Percentiles rank a stretch among this genome's conserved stretches.
phyloP scores from a whole-genome alignment of 1,284 basidiomycete genomes.

The Tylopilus orsonianus region DNA sequence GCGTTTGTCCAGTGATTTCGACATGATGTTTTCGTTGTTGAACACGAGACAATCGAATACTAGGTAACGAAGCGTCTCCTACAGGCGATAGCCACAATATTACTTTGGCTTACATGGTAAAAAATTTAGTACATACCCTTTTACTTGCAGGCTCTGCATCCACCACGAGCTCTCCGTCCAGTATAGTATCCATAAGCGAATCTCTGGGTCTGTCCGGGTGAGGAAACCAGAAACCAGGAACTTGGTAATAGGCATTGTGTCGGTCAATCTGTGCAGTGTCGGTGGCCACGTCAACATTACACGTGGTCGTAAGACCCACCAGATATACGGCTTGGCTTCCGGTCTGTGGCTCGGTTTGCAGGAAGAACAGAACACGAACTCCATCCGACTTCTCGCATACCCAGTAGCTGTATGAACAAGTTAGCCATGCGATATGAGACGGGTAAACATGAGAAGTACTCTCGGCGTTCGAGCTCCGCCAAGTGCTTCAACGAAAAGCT shows the following conservation, averaged over 20 bases:
- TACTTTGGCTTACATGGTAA: background rate
- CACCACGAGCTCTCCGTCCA: conserved; percentile 95
- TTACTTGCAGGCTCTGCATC: conserved; percentile 80
- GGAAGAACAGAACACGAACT: conserved; percentile 84
- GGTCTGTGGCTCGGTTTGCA: conserved; percentile 68
- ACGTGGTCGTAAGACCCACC: conserved; percentile 45
- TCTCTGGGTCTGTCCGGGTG: conserved; percentile 70
- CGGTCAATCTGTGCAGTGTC: conserved; percentile 78
- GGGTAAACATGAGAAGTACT: conserved; percentile 52
- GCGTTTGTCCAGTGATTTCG: conserved; percentile 77
- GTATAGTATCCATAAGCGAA: conserved; percentile 75
- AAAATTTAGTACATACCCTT: conserved; percentile 44
- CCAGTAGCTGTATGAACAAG: conserved; percentile 76
- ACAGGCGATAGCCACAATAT: conserved; percentile 16
- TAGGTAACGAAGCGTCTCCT: conserved; percentile 82
- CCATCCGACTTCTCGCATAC: conserved; percentile 99
- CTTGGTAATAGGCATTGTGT: conserved; percentile 82
- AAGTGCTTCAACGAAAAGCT: conserved; percentile 78
- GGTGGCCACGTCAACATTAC: conserved; percentile 2
- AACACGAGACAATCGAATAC: conserved; percentile 94
- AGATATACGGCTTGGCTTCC: conserved; percentile 79
- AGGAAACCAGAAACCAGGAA: conserved; percentile 83
- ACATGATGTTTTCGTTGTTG: conserved; percentile 86
- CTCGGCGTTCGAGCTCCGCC: conserved; percentile 74
- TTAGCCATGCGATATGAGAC: conserved; percentile 11